Conservation (phyloP, 352 stramenopile genomes). For the Phytopythium vexans region DNA sequence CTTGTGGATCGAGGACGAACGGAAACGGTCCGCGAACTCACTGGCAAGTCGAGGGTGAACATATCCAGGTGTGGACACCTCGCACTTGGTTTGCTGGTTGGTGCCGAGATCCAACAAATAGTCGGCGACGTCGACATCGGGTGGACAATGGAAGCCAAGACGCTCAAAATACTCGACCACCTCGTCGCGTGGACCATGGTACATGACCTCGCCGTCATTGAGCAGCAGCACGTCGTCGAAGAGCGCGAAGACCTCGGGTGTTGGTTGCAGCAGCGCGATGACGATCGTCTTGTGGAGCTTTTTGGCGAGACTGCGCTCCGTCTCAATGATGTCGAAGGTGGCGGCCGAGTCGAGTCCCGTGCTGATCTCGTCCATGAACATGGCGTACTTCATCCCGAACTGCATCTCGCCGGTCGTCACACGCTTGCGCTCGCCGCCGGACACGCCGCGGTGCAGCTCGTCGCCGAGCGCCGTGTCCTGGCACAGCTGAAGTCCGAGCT, state of each 20-base stretch:
- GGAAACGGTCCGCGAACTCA: conserved; percentile 14
- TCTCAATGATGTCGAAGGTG: conserved; percentile 83
- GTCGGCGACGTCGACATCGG: too few species aligned
- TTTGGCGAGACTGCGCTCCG: conserved; percentile 31
- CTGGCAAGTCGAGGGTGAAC: conserved; percentile 10
- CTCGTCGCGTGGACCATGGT: conserved; percentile 20
- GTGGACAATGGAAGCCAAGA: conserved; percentile 20
- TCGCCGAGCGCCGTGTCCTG: conserved; percentile 30
- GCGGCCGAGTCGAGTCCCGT: conserved; percentile 87
- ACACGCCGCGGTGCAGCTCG: conserved; percentile 30
- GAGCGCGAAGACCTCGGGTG: conserved; percentile 86
- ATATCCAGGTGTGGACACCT: too few species aligned
- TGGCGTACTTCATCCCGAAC: conserved; percentile 39
- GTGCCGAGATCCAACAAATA: too few species aligned
- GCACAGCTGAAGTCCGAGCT: conserved; percentile 23
- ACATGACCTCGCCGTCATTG: conserved; percentile 75
- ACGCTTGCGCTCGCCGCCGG: too few species aligned
- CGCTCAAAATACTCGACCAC: conserved; percentile 23
- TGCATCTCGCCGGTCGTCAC: too few species aligned
- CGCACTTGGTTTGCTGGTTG: conserved; percentile 17
- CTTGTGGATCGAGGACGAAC: conserved; percentile 21
- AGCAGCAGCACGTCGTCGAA: too few species aligned
- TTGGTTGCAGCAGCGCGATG: conserved; percentile 79
- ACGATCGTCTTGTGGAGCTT: conserved; percentile 40
- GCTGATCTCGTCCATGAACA: conserved; percentile 86